Base-by-base conservation (phyloP, 345 rosid genomes). In the Brassica rapa region DNA sequence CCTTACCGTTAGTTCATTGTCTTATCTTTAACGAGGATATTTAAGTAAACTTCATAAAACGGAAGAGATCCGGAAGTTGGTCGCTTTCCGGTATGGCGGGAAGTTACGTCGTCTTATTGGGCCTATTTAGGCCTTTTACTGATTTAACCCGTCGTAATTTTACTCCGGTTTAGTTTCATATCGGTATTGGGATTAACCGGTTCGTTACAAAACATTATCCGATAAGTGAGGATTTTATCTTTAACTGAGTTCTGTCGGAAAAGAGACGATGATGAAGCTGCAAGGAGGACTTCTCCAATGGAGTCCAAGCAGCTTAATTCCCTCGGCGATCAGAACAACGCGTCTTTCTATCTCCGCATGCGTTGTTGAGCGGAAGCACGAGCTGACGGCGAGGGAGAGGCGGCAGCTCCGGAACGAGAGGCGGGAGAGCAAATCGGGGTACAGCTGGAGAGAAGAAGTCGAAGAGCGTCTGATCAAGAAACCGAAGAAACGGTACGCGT, bases 401-500 rank as follows among this genome's bases (percentile, higher is more conserved):
- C 85, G 98, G 83, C 88, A 86, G 84, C 88, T 89, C n/a, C 85
- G 97, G 73, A 89, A 88, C 83, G 86, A 86, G 77, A 81, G 86
- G 78, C 86, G 98, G 11, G 98, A 88, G 82, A 80, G 87, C 76
- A 86, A 84, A 73, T 63, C 86, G 2, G 93, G 89, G 32, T 83
- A 86, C 33, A 88, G 77, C 27, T 94, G 97, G 98, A 82, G 89
- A 82, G 95, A 90, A 80, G 93, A 94, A 77, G 93, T 94, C 0
- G 97, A 94, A 67, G 90, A 87, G 70, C 79, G 81, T 74, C 88
- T 94, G 64, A 82, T 88, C 59, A 85, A 87, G 82, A 90, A 90
- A 79, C 89, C 97, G 60, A 92, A 89, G 82, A 89, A 87, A 86
- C 81, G 86, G 15, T 74, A 79, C 15, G 14, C 84, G 35, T 61